Percentiles rank a stretch among this genome's conserved stretches.
Conservation (phyloP, 345 rosid species). For the Sisymbrium altissimum region DNA sequence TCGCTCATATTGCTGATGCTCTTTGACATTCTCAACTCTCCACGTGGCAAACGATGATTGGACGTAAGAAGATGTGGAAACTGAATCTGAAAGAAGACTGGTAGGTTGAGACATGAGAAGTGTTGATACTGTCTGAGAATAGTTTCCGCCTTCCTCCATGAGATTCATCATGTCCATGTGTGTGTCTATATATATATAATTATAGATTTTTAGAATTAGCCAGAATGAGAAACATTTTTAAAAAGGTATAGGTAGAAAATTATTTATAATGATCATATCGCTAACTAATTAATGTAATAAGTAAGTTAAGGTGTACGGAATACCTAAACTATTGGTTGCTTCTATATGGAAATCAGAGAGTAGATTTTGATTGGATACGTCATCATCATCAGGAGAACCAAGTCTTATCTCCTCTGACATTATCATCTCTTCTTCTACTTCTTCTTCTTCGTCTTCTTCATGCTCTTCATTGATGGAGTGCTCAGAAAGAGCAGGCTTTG, state of each 20-base stretch:
- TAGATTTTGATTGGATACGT: conserved; percentile 49
- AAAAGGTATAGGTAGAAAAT: neutral
- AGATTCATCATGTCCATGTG: conserved; percentile 35
- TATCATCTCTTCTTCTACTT: conserved; percentile 40
- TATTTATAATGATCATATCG: neutral
- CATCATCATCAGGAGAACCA: conserved; percentile 78
- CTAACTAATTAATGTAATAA: neutral
- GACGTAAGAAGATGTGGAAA: conserved; percentile 35
- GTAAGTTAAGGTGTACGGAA: neutral
- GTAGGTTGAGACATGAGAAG: conserved; percentile 60
- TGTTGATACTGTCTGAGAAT: conserved; percentile 87
- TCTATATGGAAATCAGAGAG: conserved; percentile 52
- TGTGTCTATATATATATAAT: conserved; percentile 11
- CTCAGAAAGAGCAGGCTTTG: conserved; percentile 74
- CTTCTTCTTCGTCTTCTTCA: conserved; percentile 43
- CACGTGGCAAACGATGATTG: conserved; percentile 72
- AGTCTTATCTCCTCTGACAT: conserved; percentile 81
- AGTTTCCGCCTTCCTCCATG: conserved; percentile 62
- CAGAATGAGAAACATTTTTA: neutral
- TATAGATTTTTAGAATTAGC: neutral
- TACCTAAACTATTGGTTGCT: conserved; percentile 29
- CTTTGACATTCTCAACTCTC: conserved; percentile 33
- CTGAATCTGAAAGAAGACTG: conserved; percentile 48
- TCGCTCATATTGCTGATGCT: conserved; percentile 14
- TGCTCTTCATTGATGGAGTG: conserved; percentile 68